These are phyloP conservation scores for Lichtheimia ornata DNA, from an alignment of 371 early-diverging fungal species.

Conservation along the genomic window DNA sequence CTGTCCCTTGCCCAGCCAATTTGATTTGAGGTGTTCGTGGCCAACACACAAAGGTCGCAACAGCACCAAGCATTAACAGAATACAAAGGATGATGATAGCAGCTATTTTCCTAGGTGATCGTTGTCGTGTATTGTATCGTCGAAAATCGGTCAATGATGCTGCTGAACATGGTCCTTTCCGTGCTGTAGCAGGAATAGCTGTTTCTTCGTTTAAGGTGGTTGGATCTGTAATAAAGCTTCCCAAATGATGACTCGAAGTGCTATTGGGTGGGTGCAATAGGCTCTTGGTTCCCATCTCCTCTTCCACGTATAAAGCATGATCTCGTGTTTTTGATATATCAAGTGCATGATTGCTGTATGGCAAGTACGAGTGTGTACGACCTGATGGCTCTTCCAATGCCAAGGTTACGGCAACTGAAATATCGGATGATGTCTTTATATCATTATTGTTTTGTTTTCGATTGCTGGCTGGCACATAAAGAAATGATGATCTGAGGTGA, in stretches of 20 bases:
- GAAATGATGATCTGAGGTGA: not conserved
- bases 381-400: conserved; percentile 11
- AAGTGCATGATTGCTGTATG: conserved; percentile 35
- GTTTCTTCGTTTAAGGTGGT: conserved; percentile 7
- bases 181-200: not conserved
- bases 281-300: conserved; percentile 8
- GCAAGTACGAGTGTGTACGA: conserved; percentile 31
- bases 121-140: conserved; percentile 8
- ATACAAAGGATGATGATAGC: not conserved
- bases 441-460: not conserved
- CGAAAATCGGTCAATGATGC: conserved; percentile 13
- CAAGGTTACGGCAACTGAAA: conserved; percentile 15
- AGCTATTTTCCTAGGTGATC: not conserved
- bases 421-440: conserved; percentile 1
- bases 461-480: not conserved
- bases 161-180: not conserved
- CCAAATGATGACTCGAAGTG: conserved; percentile 11
- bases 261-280: conserved; percentile 1
- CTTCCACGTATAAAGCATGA: conserved; percentile 12
- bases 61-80: conserved; percentile 4
- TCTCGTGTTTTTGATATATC: conserved; percentile 14
- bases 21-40: conserved; percentile 25
- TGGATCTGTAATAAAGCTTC: conserved; percentile 12
- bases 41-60: conserved; percentile 26
- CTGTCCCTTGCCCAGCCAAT: conserved; percentile 18